These are phyloP conservation scores for Lachnellula subtilissima DNA, from an alignment of 2,329 filamentous ascomycete genomes.

Conservation along the genomic window DNA sequence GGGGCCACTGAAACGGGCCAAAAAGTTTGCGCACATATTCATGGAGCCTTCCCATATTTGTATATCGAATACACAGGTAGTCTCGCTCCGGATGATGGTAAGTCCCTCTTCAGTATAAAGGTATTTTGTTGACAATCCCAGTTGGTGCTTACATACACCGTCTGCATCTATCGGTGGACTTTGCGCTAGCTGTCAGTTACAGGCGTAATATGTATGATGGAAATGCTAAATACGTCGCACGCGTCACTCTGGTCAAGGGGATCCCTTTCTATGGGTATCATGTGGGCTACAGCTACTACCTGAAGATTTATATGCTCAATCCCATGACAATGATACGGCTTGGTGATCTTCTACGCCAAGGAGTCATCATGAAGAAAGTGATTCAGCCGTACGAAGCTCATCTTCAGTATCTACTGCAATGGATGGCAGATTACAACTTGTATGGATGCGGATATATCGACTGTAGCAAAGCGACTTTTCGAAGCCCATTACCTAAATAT, in stretches of 20 bases:
- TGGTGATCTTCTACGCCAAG: slow-evolving; percentile 81
- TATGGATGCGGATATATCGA: slow-evolving; percentile 90
- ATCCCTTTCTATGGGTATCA: slow-evolving; percentile 94
- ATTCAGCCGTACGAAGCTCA: slow-evolving; percentile 95
- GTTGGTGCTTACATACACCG: slow-evolving; percentile 72
- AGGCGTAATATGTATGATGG: slow-evolving; percentile 67
- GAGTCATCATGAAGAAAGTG: slow-evolving; percentile 73
- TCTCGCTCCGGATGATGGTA: slow-evolving; percentile 63
- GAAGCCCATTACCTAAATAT: slow-evolving; percentile 67
- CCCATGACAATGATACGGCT: slow-evolving; percentile 82
- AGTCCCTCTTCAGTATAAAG: slow-evolving; percentile 23
- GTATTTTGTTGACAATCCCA: slow-evolving; percentile 32
- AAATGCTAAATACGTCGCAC: slow-evolving; percentile 72
- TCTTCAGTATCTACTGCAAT: slow-evolving; percentile 86
- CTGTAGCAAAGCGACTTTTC: slow-evolving; percentile 64
- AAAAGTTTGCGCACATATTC: slow-evolving; percentile 92
- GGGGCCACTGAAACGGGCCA: slow-evolving; percentile 91
- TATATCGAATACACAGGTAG: slow-evolving; percentile 79
- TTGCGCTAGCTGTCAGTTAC: slow-evolving; percentile 82
- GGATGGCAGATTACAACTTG: slow-evolving; percentile 97
- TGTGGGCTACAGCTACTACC: slow-evolving; percentile 83
- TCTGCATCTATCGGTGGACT: slow-evolving; percentile 83
- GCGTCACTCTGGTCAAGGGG: slow-evolving; percentile 88
- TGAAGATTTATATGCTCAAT: slow-evolving; percentile 94
- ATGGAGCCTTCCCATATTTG: slow-evolving; percentile 94